phyloP scores from a whole-genome alignment of 305 asterid genomes.

The Fraxinus floribunda region DNA sequence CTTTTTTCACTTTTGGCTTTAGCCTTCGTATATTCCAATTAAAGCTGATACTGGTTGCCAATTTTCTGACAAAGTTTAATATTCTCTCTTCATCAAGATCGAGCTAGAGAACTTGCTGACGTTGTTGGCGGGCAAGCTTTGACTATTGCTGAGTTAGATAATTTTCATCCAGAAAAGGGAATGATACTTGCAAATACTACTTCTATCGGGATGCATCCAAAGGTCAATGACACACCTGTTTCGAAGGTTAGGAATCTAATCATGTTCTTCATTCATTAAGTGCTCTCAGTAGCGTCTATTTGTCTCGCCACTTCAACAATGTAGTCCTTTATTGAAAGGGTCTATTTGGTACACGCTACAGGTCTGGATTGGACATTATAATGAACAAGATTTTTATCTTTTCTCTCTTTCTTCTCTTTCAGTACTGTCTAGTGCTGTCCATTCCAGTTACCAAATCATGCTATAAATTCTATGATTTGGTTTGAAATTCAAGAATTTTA shows the following conservation, averaged over 20 bases:
- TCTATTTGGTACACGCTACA: not conserved
- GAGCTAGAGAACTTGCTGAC: constrained; percentile 85
- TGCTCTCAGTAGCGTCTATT: not conserved
- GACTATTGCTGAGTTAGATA: constrained; percentile 62
- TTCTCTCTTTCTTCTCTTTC: not conserved
- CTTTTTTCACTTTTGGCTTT: not conserved
- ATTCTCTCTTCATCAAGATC: constrained; percentile 39
- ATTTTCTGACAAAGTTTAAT: not conserved
- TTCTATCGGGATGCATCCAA: constrained; percentile 94
- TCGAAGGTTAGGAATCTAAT: constrained; percentile 57
- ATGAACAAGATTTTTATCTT: not conserved
- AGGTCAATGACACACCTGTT: constrained; percentile 79
- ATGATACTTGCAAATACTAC: constrained; percentile 98
- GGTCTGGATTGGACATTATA: not conserved
- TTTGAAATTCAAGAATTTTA: not conserved
- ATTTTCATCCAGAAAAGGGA: constrained; percentile 77
- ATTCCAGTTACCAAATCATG: not conserved
- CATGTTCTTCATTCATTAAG: not conserved
- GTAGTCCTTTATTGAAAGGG: not conserved
- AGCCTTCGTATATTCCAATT: not conserved
- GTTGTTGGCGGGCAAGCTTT: constrained; percentile 74
- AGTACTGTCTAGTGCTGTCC: not conserved
- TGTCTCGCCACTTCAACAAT: not conserved
- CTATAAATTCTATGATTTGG: not conserved
- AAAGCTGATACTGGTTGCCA: not conserved